Conservation (phyloP, 805 yeast species). For the Cyberlindnera xishuangbannaensis region DNA sequence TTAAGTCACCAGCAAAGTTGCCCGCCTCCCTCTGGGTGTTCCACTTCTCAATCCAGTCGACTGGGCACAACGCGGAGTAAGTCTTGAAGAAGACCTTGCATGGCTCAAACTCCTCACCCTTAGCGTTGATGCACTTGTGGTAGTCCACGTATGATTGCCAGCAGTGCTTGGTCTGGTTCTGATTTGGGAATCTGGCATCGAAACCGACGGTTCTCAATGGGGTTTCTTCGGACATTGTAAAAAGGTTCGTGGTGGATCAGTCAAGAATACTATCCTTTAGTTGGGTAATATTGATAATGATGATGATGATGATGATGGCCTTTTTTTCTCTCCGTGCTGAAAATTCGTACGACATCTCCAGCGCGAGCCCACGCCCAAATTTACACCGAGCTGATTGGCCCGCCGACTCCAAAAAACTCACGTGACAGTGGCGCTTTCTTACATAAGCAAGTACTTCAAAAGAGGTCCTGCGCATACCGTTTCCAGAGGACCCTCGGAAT, state of each 20-base stretch:
- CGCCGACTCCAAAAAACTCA: not conserved
- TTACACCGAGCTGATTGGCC: slow-evolving; percentile 16
- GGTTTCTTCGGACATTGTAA: slow-evolving; percentile 28
- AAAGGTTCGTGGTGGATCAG: not conserved
- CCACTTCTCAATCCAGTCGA: slow-evolving; percentile 83
- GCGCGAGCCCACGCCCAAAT: slow-evolving; percentile 1
- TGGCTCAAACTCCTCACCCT: slow-evolving; percentile 98
- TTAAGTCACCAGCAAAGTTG: slow-evolving; percentile 47
- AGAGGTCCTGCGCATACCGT: no score
- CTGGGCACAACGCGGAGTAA: slow-evolving; percentile 79
- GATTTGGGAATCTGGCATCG: slow-evolving; percentile 94
- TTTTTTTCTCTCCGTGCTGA: no score
- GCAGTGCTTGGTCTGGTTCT: slow-evolving; percentile 97
- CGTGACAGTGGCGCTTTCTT: no score
- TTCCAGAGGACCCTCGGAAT: no score
- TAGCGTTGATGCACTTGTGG: slow-evolving; percentile 93
- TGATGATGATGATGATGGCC: no score
- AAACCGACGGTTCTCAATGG: slow-evolving; percentile 64
- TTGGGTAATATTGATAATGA: no score
- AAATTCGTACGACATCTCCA: no score
- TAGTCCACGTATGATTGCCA: slow-evolving; percentile 97
- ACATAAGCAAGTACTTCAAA: no score
- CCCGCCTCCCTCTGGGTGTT: slow-evolving; percentile 74
- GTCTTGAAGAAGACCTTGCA: slow-evolving; percentile 93
- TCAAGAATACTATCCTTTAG: no score